Evolutionary conservation across 306 rosid species (phyloP).

Genomic region (Prunus salicina): DNA sequence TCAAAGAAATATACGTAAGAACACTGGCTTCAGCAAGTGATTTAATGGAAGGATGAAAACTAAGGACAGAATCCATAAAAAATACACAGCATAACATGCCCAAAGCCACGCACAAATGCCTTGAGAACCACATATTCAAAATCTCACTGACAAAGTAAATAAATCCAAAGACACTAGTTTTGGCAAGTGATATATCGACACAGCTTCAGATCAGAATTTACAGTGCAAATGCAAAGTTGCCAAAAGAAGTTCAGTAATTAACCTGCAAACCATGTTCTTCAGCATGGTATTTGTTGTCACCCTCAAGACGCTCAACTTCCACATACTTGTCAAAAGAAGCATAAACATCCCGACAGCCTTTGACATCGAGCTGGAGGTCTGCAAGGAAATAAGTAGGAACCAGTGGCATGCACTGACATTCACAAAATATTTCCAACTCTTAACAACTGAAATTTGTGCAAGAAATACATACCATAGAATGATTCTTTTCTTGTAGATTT

Average conservation of each 20-base stretch:
- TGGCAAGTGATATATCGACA: neutral
- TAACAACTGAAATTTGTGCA: constrained; percentile 11
- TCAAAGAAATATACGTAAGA: neutral
- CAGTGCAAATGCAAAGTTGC: neutral
- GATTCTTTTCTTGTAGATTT: constrained; percentile 94
- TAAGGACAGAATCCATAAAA: neutral
- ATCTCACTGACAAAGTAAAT: neutral
- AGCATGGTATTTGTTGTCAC: constrained; percentile 90
- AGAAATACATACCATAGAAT: constrained; percentile 70
- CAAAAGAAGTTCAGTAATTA: constrained; percentile 3
- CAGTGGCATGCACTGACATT: constrained; percentile 13
- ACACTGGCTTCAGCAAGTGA: neutral
- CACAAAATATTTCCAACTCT: constrained; percentile 5
- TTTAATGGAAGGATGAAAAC: neutral
- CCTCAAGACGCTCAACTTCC: constrained; percentile 91
- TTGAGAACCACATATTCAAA: neutral
- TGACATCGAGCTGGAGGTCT: constrained; percentile 97
- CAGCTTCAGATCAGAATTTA: neutral
- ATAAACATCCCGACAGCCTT: constrained; percentile 90
- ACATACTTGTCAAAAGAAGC: constrained; percentile 94
- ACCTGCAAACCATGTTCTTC: constrained; percentile 93
- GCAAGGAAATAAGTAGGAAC: constrained; percentile 15
- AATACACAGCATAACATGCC: neutral
- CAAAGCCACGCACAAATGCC: neutral
- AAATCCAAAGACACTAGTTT: neutral